A percentile compares a stretch with the other conserved stretches of the same genome.
These are phyloP conservation scores for Eucalyptus guilfoylei DNA, from an alignment of 345 rosid genomes.

Conservation along the genomic window DNA sequence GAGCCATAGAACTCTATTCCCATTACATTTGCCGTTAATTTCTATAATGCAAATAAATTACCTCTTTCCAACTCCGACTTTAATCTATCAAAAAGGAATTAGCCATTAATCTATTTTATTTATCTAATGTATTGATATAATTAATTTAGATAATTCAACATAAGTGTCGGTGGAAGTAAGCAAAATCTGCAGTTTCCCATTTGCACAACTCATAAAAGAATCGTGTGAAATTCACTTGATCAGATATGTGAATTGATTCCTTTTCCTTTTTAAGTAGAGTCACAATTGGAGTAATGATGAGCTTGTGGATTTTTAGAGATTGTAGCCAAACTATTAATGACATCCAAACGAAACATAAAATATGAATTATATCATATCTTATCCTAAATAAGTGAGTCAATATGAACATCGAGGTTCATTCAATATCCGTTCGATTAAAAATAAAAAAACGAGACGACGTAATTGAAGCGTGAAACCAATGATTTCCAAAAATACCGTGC, in stretches of 20 bases:
- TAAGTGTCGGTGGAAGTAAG: not conserved
- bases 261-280: not conserved
- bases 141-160: not conserved
- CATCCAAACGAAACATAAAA: not conserved
- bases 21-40: not conserved
- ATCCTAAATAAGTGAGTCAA: not conserved
- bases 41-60: not conserved
- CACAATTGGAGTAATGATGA: not conserved
- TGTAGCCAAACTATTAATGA: not conserved
- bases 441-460: fast-evolving
- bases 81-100: not conserved
- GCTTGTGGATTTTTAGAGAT: not conserved
- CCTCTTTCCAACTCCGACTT: not conserved
- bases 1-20: not conserved
- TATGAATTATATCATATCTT: not conserved
- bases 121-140: not conserved
- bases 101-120: not conserved
- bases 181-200: not conserved
- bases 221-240: not conserved
- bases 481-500: not conserved
- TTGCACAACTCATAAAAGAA: not conserved
- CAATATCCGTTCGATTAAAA: fast-evolving
- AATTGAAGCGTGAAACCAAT: not conserved
- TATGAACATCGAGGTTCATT: not conserved
- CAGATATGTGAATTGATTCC: not conserved